A percentile compares a stretch with the other conserved stretches of the same genome.
phyloP scores from a whole-genome alignment of 2,329 filamentous ascomycete genomes.

The Neopestalotiopsis clavispora region DNA sequence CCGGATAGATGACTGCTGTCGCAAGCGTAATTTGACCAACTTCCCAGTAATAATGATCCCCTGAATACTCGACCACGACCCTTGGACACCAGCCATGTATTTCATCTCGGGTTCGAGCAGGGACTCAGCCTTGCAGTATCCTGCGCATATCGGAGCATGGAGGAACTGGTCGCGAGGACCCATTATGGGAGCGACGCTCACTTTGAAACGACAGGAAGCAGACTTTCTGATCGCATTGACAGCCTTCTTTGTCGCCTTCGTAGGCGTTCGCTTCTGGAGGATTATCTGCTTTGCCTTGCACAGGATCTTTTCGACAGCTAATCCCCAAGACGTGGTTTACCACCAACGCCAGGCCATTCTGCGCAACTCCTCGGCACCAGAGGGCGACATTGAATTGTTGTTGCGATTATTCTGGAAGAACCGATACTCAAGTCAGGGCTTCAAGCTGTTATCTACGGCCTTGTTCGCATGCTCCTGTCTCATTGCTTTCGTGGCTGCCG shows the following conservation, averaged over 20 bases:
- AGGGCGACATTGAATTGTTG: constrained; percentile 18
- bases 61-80: neutral
- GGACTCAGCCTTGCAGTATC: neutral
- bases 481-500: constrained; percentile 19
- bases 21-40: neutral
- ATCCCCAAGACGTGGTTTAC: constrained; percentile 16
- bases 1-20: neutral
- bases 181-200: constrained; percentile 22
- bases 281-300: constrained; percentile 23
- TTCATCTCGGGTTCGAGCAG: neutral
- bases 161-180: constrained; percentile 22
- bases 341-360: constrained; percentile 24
- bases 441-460: neutral
- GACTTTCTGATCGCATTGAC: constrained; percentile 24
- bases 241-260: constrained; percentile 24
- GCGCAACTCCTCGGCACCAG: constrained; percentile 23
- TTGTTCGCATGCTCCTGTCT: constrained; percentile 15
- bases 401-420: constrained; percentile 17
- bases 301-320: constrained; percentile 15
- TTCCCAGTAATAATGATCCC: neutral
- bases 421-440: neutral
- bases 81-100: neutral
- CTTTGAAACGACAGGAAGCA: constrained; percentile 8
- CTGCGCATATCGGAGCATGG: constrained; percentile 15
- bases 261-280: constrained; percentile 24